Conservation (phyloP, 768 basidiomycete species). For the Mycena sanguinolenta region DNA sequence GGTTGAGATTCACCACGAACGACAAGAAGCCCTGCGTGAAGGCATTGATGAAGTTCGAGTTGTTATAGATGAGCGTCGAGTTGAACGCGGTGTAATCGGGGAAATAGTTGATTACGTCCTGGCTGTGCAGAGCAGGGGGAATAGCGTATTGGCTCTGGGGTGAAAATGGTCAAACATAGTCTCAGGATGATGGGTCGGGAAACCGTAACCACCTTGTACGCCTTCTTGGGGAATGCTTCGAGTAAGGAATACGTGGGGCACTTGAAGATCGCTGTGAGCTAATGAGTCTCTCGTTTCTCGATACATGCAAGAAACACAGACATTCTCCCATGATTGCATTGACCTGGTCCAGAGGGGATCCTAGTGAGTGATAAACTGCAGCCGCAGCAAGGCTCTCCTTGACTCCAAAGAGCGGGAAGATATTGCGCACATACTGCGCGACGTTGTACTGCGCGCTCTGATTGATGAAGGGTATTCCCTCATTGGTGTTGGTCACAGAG, state of each 20-base stretch:
- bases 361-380: constrained; percentile 29
- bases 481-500: constrained; percentile 42
- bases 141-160: constrained; percentile 6
- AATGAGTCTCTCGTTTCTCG: background rate
- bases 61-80: background rate
- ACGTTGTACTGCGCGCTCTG: constrained; percentile 3
- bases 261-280: background rate
- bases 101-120: constrained; percentile 9
- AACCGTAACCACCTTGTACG: constrained; percentile 1
- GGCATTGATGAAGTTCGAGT: constrained; percentile 42
- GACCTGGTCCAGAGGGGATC: constrained; percentile 27
- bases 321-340: constrained; percentile 1
- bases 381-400: constrained; percentile 25
- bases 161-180: background rate
- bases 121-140: background rate
- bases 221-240: background rate
- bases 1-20: constrained; percentile 35
- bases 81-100: background rate
- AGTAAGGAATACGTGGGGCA: constrained; percentile 3
- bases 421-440: constrained; percentile 31
- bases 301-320: background rate
- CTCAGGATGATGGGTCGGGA: too few relatives aligned
- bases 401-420: constrained; percentile 40
- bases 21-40: constrained; percentile 44
- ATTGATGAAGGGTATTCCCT: constrained; percentile 42